Percentiles rank a stretch among this genome's conserved stretches.
Evolutionary conservation across 1,284 basidiomycete genomes (phyloP).

Genomic region (Austroboletus novae-zelandiae): DNA sequence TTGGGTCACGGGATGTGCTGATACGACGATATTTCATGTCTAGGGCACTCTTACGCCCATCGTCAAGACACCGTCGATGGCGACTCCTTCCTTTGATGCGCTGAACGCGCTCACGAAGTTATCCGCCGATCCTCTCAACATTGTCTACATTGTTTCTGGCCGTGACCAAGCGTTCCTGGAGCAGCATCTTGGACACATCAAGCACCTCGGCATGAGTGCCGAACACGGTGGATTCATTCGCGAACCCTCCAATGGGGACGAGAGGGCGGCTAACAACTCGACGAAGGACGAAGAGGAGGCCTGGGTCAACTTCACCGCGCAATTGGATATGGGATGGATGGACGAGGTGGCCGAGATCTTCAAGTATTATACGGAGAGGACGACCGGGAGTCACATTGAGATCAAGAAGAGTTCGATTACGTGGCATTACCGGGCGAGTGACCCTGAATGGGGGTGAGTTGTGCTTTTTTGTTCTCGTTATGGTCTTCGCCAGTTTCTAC

Average conservation of each 20-base stretch:
- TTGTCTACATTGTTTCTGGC: slow-evolving; percentile 97
- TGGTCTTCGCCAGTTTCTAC: too few relatives aligned
- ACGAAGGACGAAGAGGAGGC: slow-evolving; percentile 33
- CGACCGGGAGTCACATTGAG: slow-evolving; percentile 95
- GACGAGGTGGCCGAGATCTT: slow-evolving; percentile 93
- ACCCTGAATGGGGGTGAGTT: slow-evolving; percentile 93
- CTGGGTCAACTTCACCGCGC: slow-evolving; percentile 90
- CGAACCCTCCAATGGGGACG: slow-evolving; percentile 45
- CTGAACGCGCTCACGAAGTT: slow-evolving; percentile 75
- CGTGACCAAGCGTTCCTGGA: slow-evolving; percentile 93
- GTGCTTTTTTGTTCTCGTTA: background rate
- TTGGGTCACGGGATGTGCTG: background rate
- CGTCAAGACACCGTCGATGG: slow-evolving; percentile 90
- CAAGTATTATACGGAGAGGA: slow-evolving; percentile 94
- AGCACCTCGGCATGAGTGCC: slow-evolving; percentile 86
- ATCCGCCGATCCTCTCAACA: slow-evolving; percentile 77
- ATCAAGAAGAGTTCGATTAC: slow-evolving; percentile 96
- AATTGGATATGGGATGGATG: slow-evolving; percentile 98
- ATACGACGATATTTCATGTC: background rate
- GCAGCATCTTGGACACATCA: slow-evolving; percentile 86
- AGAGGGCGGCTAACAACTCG: background rate
- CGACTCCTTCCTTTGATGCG: slow-evolving; percentile 77
- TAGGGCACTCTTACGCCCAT: slow-evolving; percentile 96
- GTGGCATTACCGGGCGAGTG: slow-evolving; percentile 94
- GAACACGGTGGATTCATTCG: slow-evolving; percentile 96